Evolutionary conservation across 768 basidiomycete species (phyloP), one percentile per base, ranked within the genome.

Genomic region (Kwoniella dendrophila): DNA sequence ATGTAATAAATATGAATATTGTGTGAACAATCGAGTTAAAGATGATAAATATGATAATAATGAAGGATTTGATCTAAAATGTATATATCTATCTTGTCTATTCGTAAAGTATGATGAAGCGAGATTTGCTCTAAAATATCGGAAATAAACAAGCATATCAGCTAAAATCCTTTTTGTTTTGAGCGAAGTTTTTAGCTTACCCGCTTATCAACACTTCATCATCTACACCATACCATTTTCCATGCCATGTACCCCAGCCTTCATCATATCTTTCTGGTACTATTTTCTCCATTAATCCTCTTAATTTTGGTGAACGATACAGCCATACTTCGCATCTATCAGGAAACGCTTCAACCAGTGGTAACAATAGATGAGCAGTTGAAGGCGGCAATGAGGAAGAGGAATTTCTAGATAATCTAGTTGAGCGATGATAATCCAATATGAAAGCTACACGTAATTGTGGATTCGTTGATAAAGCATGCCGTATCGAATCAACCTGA

Each of bases 231-330:
- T 99, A 99, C 58, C 93, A 84, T 79, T 99, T 99, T 3, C 91
- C 88, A 76, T 98, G 96, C 94, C 94, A 97, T 1, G 94, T 92
- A 0, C 94, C 95, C 90, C 93, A 98, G 1, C 94, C 96, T 80
- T 99, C 96, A 70, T 99, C 95, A 80, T 92, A 96, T 56, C 96
- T 83, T 24, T 90, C 88, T 6, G 96, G 96, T 6, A 97, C 87
- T 29, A 95, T 63, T 57, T 83, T 84, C 30, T 89, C 85, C 77
- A 90, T 82, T 27, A 90, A 60, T 0, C 90, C 89, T 18, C 86
- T 83, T 29, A 97, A 83, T 53, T 86, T 89, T 0, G 96, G 95
- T 71, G 90, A 92, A 48, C 90, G 86, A 70, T 92, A 99, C 66
- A 98, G 83, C 36, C 86, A 86, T 8, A 95, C 82, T 61, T 86